Base-by-base conservation (phyloP, 805 yeast genomes). In the Saccharomyces eubayanus region DNA sequence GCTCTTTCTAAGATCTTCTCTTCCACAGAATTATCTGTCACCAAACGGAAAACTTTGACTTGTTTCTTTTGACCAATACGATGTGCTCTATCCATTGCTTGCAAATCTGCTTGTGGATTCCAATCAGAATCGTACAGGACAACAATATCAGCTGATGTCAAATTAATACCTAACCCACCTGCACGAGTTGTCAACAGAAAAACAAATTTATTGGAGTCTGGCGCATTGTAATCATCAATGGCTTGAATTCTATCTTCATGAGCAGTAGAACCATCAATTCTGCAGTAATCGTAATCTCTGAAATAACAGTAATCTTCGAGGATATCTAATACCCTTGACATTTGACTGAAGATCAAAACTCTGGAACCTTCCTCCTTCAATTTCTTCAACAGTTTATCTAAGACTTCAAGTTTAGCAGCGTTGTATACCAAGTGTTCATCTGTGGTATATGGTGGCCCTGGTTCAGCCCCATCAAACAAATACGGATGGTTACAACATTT, bases 11-110 rank as follows among this genome's bases (percentile, higher is more conserved):
- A 69, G 36, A 87, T 87, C 64, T 87, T 87, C 61, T 87, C 94
- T 68, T 87, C 94, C 54, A 87, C 87, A 14, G 92, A 89, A 66
- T 87, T 84, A 62, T 86, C 91, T 4, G 94, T 85, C 52, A 87
- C 80, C 57, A 87, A 80, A 70, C 95, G 75, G 64, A 82, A 87
- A 2, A 87, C 94, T 63, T 80, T 83, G 29, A 87, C 95, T 67
- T 87, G 95, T 60, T 86, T 87, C 47, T 85, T 87, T 67, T 87
- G 95, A 6, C 95, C 95, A 65, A 87, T 87, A 76, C 95, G 79
- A 69, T 87, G 95, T 0, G 94, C 94, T 73, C 95, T 78, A 66
- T 87, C 95, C 94, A 87, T 87, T 1, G 92, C 92, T 69, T 87
- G 95, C 59, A 87, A 77, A 75, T 87, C 95, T 3, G 92, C 94